Percentiles rank a stretch among this genome's conserved stretches.
These are phyloP conservation scores for Helenozyma rhizophorensis DNA, from an alignment of 805 yeast species.

Conservation along the genomic window DNA sequence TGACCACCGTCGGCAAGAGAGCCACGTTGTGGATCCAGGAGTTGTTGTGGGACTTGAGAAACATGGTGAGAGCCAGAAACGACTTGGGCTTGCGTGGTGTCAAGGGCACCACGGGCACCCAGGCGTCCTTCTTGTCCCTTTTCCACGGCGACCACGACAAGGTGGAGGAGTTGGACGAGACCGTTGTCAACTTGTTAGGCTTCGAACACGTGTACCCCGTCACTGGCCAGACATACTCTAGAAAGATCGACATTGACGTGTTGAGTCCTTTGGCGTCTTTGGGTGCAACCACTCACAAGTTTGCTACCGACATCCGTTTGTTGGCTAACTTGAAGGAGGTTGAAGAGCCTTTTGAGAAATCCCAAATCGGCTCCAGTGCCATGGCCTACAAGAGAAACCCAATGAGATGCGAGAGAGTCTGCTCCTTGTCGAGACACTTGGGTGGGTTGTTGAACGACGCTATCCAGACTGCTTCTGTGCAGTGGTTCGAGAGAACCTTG, in stretches of 20 bases:
- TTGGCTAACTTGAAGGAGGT: conserved; percentile 95
- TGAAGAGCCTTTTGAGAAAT: conserved; percentile 97
- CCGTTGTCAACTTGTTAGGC: conserved; percentile 89
- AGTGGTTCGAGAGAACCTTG: conserved; percentile 98
- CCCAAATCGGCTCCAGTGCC: conserved; percentile 97
- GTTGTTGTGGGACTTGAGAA: conserved; percentile 94
- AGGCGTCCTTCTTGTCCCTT: conserved; percentile 89
- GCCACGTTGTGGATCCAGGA: conserved; percentile 98
- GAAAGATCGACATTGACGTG: conserved; percentile 95
- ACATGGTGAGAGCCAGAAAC: conserved; percentile 91
- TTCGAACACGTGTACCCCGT: conserved; percentile 95
- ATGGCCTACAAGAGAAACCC: conserved; percentile 99
- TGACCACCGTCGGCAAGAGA: conserved; percentile 97
- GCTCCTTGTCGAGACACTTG: conserved; percentile 95
- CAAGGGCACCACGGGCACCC: conserved; percentile 99
- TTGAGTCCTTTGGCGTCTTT: conserved; percentile 89
- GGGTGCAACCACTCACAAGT: conserved; percentile 95
- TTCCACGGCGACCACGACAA: conserved; percentile 97
- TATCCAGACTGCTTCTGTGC: conserved; percentile 94
- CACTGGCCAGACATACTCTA: conserved; percentile 98
- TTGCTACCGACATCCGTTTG: conserved; percentile 95
- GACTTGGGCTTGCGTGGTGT: conserved; percentile 97
- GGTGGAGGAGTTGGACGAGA: conserved; percentile 87
- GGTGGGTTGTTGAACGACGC: conserved; percentile 91
- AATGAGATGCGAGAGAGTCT: conserved; percentile 98